Evolutionary conservation across 352 stramenopile species (phyloP).

Genomic region (Elongisporangium undulatum): DNA sequence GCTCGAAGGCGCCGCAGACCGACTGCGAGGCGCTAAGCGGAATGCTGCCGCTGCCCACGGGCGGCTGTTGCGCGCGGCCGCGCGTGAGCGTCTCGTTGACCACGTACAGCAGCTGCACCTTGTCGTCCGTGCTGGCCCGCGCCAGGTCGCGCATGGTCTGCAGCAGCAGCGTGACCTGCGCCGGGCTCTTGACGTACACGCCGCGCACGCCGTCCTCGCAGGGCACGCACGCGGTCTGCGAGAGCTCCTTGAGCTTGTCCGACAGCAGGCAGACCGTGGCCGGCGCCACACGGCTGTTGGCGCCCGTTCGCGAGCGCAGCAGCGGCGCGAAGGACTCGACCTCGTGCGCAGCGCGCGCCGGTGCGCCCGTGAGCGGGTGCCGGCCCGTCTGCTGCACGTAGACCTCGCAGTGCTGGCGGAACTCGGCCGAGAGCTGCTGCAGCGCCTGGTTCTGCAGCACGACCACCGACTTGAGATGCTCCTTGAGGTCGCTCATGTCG

Average conservation of each 20-base stretch:
- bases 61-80: slow-evolving; percentile 2
- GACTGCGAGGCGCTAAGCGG: slow-evolving; percentile 10
- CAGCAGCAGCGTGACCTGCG: slow-evolving; percentile 38
- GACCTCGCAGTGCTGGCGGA: slow-evolving; percentile 63
- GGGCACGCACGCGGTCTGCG: slow-evolving; percentile 1
- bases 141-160: slow-evolving; percentile 21
- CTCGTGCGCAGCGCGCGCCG: slow-evolving; percentile 8
- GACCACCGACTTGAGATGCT: slow-evolving; percentile 53
- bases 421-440: slow-evolving; percentile 35
- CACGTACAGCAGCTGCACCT: slow-evolving; percentile 50
- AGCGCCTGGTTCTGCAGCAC: slow-evolving; percentile 53
- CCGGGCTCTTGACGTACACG: slow-evolving; percentile 25
- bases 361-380: slow-evolving; percentile 37
- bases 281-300: slow-evolving; percentile 10
- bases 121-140: slow-evolving; percentile 41
- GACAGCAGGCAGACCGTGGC: slow-evolving; percentile 37
- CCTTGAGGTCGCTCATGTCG: slow-evolving; percentile 3
- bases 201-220: slow-evolving; percentile 31
- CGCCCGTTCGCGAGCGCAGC: slow-evolving; percentile 8
- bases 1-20: slow-evolving; percentile 43
- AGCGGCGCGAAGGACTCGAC: slow-evolving; percentile 23
- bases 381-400: slow-evolving; percentile 52
- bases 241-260: slow-evolving; percentile 27
- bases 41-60: slow-evolving; percentile 1
- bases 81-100: slow-evolving; percentile 42